Evolutionary conservation across 2,329 filamentous ascomycete genomes (phyloP).

Genomic region (Pestalotiopsis sp.): DNA sequence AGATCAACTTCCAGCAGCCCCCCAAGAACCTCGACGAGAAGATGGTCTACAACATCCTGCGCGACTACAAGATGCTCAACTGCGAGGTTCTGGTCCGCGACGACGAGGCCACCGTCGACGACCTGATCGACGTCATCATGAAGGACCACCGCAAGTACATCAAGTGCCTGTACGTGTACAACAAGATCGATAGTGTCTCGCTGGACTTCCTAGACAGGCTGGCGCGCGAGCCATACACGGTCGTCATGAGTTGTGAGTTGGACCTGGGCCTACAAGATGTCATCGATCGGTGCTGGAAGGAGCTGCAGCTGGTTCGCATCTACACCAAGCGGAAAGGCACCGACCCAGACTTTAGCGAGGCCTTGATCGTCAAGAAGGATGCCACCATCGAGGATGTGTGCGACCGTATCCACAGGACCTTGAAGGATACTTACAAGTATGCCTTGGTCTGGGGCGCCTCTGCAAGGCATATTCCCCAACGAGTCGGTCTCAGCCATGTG

Average conservation of each 20-base stretch:
- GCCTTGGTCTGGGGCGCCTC: constrained; percentile 97
- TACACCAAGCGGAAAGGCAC: constrained; percentile 96
- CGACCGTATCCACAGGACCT: constrained; percentile 86
- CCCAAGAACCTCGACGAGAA: constrained; percentile 95
- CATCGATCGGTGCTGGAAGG: constrained; percentile 92
- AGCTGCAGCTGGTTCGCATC: constrained; percentile 84
- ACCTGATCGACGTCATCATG: constrained; percentile 99
- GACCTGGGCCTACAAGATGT: constrained; percentile 93
- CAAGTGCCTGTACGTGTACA: constrained; percentile 94
- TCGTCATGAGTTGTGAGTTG: constrained; percentile 96
- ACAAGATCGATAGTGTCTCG: constrained; percentile 97
- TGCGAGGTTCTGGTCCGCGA: constrained; percentile 95
- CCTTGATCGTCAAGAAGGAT: constrained; percentile 86
- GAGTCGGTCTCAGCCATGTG: constrained; percentile 82
- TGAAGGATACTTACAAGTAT: constrained; percentile 99
- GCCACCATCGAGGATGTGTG: constrained; percentile 96
- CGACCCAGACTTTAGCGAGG: constrained; percentile 88
- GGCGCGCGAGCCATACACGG: constrained; percentile 89
- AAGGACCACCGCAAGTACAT: constrained; percentile 99
- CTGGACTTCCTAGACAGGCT: constrained; percentile 92
- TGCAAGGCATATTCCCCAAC: constrained; percentile 90
- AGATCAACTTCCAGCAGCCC: constrained; percentile 90
- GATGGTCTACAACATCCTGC: constrained; percentile 96
- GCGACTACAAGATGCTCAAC: constrained; percentile 98
- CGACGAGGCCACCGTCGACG: constrained; percentile 93